A percentile compares a stretch with the other conserved stretches of the same genome.
phyloP scores from a whole-genome alignment of 2,329 filamentous ascomycete genomes.

The Pseudogymnoascus sp. region DNA sequence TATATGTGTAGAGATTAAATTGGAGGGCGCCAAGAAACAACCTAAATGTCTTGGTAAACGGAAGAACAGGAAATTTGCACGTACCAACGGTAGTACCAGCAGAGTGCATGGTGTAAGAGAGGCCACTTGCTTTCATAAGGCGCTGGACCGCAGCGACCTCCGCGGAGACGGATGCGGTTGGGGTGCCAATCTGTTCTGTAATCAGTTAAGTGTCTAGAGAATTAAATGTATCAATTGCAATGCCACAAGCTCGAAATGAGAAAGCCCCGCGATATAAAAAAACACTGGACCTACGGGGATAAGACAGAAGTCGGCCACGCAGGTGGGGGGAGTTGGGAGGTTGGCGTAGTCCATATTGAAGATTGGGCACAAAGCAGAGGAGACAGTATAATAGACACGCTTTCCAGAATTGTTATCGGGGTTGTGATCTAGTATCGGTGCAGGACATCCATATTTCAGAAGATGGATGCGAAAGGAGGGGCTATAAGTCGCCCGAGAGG shows the following conservation, averaged over 20 bases:
- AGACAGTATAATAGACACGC: neutral
- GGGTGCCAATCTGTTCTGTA: constrained; percentile 64
- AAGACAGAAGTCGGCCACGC: constrained; percentile 85
- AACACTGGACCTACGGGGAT: constrained; percentile 54
- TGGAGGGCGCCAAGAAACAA: neutral
- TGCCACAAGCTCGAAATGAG: neutral
- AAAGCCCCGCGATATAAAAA: neutral
- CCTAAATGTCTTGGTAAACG: neutral
- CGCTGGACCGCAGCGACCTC: constrained; percentile 86
- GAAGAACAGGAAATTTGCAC: constrained; percentile 26
- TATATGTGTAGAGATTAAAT: neutral
- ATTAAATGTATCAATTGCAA: neutral
- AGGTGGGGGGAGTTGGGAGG: constrained; percentile 60
- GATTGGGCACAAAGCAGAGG: neutral
- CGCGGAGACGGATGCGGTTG: constrained; percentile 63
- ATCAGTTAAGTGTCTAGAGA: neutral
- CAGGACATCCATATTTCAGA: neutral
- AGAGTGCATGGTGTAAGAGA: constrained; percentile 84
- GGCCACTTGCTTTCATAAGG: constrained; percentile 69
- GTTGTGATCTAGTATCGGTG: neutral
- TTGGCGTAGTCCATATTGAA: constrained; percentile 33
- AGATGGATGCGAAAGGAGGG: no score
- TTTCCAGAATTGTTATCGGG: neutral
- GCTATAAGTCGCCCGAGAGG: neutral
- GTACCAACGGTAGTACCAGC: constrained; percentile 86